These are phyloP conservation scores for Thalassiosira pacifica DNA, from an alignment of 352 stramenopile species.

Conservation along the genomic window DNA sequence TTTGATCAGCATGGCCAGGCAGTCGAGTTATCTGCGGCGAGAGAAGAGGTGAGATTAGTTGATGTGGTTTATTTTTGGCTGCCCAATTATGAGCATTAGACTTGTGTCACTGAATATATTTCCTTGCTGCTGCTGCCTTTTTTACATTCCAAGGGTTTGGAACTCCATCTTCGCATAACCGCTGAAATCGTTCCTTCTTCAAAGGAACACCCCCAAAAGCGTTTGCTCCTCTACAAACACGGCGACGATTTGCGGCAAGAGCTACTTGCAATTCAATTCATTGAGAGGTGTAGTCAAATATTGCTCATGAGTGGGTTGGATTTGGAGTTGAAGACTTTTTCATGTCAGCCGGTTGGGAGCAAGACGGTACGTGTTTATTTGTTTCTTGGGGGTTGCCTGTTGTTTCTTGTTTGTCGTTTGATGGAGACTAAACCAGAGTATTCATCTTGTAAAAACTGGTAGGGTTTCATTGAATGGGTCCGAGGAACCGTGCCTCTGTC, in stretches of 20 bases:
- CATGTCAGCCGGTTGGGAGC: slow-evolving; percentile 75
- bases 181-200: slow-evolving; percentile 53
- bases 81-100: background rate
- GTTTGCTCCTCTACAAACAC: slow-evolving; percentile 86
- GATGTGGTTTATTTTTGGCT: background rate
- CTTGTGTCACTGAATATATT: background rate
- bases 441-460: slow-evolving; percentile 19
- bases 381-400: slow-evolving; percentile 3
- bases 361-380: slow-evolving; percentile 25
- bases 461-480: slow-evolving; percentile 87
- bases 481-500: slow-evolving; percentile 81
- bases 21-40: slow-evolving; percentile 20
- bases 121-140: background rate
- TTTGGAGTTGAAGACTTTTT: slow-evolving; percentile 84
- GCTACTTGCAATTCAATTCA: slow-evolving; percentile 84
- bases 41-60: slow-evolving; percentile 43
- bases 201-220: slow-evolving; percentile 57
- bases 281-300: slow-evolving; percentile 81
- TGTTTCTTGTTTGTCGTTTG: slow-evolving; percentile 9
- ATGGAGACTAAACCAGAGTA: background rate
- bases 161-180: slow-evolving; percentile 71
- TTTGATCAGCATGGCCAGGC: slow-evolving; percentile 77
- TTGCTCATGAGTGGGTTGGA: slow-evolving; percentile 81
- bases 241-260: slow-evolving; percentile 86
- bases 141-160: slow-evolving; percentile 39